A percentile compares a stretch with the other conserved stretches of the same genome.
Evolutionary conservation across 2,329 filamentous ascomycete species (phyloP).

Genomic region (Elsinoe fawcettii): DNA sequence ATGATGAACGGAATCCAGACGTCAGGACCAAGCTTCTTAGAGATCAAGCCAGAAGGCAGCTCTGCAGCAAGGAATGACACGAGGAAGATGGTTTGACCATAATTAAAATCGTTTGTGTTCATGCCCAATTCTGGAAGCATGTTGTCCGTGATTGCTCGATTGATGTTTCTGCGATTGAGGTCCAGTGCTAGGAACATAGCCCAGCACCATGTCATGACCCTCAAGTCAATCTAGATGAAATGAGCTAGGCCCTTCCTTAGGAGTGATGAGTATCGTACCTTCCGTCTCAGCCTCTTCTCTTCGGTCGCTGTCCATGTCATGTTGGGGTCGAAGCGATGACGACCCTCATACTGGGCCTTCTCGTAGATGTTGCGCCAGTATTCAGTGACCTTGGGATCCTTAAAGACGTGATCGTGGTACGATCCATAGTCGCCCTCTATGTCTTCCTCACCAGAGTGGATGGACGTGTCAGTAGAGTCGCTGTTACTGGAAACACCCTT

Average conservation of each 20-base stretch:
- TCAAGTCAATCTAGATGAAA: conserved; percentile 21
- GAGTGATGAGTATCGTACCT: no score
- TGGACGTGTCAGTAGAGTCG: conserved; percentile 1
- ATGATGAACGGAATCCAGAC: conserved; percentile 17
- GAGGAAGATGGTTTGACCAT: conserved; percentile 36
- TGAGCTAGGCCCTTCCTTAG: no score
- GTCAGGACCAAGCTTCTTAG: conserved; percentile 23
- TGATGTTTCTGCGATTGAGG: conserved; percentile 49
- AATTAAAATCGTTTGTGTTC: conserved; percentile 33
- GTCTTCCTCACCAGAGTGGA: conserved; percentile 7
- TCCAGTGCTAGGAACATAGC: conserved; percentile 23
- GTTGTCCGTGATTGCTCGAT: conserved; percentile 31
- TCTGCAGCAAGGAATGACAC: conserved; percentile 35
- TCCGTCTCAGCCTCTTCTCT: conserved; percentile 17
- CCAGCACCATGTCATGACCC: conserved; percentile 20
- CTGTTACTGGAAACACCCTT: neutral
- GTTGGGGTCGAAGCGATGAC: conserved; percentile 40
- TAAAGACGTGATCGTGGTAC: conserved; percentile 32
- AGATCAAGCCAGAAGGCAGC: conserved; percentile 29
- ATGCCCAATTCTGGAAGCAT: conserved; percentile 10
- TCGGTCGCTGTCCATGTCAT: conserved; percentile 25
- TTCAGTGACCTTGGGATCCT: conserved; percentile 45
- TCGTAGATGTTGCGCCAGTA: conserved; percentile 50
- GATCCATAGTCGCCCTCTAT: conserved; percentile 11
- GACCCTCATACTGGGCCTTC: conserved; percentile 36